These are phyloP conservation scores for Hirsutella thompsonii DNA, from an alignment of 2,329 filamentous ascomycete species.

Conservation along the genomic window DNA sequence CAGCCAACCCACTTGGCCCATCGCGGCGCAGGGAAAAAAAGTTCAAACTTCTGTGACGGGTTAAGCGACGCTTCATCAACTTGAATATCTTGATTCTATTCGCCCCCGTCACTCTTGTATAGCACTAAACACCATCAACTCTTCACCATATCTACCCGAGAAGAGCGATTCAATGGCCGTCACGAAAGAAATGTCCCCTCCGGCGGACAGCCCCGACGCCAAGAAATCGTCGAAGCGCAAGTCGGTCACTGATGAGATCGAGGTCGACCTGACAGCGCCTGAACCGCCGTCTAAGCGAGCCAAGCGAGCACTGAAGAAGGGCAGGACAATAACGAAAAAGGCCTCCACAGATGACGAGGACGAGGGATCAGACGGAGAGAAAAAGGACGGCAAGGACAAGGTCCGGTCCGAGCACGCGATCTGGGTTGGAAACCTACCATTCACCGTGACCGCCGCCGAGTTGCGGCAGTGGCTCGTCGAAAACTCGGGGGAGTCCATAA, in stretches of 20 bases:
- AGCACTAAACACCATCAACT: no score
- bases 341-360: slow-evolving; percentile 22
- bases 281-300: slow-evolving; percentile 94
- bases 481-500: slow-evolving; percentile 52
- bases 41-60: no score
- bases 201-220: neutral
- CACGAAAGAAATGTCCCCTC: neutral
- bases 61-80: no score
- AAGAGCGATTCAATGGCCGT: neutral
- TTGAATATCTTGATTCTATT: no score
- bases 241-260: slow-evolving; percentile 52
- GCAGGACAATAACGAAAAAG: slow-evolving; percentile 41
- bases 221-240: slow-evolving; percentile 52
- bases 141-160: no score
- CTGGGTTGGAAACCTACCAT: slow-evolving; percentile 95
- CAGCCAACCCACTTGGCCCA: neutral
- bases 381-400: slow-evolving; percentile 29
- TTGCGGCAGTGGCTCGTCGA: slow-evolving; percentile 70
- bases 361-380: slow-evolving; percentile 19
- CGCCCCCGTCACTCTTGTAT: no score
- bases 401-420: slow-evolving; percentile 70
- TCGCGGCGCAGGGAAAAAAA: no score
- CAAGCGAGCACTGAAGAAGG: slow-evolving; percentile 79
- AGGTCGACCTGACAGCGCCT: slow-evolving; percentile 79
- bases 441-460: slow-evolving; percentile 60